Conservation (phyloP, 2,329 filamentous ascomycete genomes). For the Colletotrichum australisinense region DNA sequence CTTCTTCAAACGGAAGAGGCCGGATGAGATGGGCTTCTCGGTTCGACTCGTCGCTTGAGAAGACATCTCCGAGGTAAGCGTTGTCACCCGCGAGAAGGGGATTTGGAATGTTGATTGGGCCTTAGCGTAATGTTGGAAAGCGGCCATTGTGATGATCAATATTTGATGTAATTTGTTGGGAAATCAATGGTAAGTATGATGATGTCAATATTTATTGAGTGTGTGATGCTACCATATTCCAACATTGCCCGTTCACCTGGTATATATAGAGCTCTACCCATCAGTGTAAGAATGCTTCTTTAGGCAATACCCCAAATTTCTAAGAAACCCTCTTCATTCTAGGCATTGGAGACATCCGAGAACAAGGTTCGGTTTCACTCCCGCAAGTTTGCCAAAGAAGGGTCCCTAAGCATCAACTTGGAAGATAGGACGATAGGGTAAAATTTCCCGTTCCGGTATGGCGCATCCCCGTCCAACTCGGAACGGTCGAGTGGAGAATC, state of each 20-base stretch:
- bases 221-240: background rate
- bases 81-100: constrained; percentile 76
- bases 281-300: background rate
- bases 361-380: constrained; percentile 5
- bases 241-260: too few relatives aligned
- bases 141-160: constrained; percentile 43
- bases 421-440: constrained; percentile 23
- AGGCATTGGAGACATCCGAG: background rate
- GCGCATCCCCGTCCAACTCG: constrained; percentile 13
- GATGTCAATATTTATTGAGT: background rate
- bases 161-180: background rate
- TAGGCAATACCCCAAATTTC: background rate
- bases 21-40: constrained; percentile 70
- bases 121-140: constrained; percentile 65
- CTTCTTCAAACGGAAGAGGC: constrained; percentile 76
- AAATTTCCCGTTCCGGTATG: constrained; percentile 30
- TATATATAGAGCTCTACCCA: background rate
- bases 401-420: background rate
- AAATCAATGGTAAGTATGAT: background rate
- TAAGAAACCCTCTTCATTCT: background rate
- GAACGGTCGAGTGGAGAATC: constrained; percentile 24
- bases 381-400: constrained; percentile 4
- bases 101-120: constrained; percentile 71
- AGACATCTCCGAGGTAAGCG: constrained; percentile 73
- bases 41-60: constrained; percentile 65